These are phyloP conservation scores for Fusarium acutatum DNA, from an alignment of 2,329 filamentous ascomycete species.

Conservation along the genomic window DNA sequence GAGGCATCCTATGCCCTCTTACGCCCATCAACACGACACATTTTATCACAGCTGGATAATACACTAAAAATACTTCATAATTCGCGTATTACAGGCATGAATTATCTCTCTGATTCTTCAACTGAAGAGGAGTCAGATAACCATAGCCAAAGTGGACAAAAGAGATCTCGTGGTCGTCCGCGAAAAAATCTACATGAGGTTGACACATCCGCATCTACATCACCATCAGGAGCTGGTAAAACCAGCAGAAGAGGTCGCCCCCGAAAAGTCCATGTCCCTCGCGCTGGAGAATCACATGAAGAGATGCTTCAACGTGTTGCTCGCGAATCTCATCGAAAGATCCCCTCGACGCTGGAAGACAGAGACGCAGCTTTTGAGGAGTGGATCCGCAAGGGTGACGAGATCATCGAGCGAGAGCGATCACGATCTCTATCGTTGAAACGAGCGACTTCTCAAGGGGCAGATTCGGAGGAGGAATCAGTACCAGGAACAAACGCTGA, in stretches of 20 bases:
- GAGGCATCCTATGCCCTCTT: constrained; percentile 71
- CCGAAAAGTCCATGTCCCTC: constrained; percentile 49
- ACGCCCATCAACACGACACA: constrained; percentile 73
- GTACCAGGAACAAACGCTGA: constrained; percentile 30
- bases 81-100: constrained; percentile 61
- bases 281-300: constrained; percentile 55
- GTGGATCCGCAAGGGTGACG: constrained; percentile 46
- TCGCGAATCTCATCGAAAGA: constrained; percentile 47
- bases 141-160: constrained; percentile 35
- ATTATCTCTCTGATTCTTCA: constrained; percentile 50
- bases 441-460: constrained; percentile 23
- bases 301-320: constrained; percentile 60
- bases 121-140: constrained; percentile 50
- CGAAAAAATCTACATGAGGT: constrained; percentile 17
- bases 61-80: constrained; percentile 77
- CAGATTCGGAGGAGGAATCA: constrained; percentile 26
- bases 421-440: constrained; percentile 20
- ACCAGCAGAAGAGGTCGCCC: constrained; percentile 50
- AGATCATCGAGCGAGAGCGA: constrained; percentile 31
- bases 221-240: constrained; percentile 6
- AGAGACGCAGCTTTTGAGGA: constrained; percentile 47
- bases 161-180: constrained; percentile 42
- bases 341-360: constrained; percentile 39
- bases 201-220: constrained; percentile 13
- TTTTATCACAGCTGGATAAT: constrained; percentile 74